Evolutionary conservation across 192 early-diverging fungal genomes (phyloP).

Genomic region (Cladochytrium replicatum): DNA sequence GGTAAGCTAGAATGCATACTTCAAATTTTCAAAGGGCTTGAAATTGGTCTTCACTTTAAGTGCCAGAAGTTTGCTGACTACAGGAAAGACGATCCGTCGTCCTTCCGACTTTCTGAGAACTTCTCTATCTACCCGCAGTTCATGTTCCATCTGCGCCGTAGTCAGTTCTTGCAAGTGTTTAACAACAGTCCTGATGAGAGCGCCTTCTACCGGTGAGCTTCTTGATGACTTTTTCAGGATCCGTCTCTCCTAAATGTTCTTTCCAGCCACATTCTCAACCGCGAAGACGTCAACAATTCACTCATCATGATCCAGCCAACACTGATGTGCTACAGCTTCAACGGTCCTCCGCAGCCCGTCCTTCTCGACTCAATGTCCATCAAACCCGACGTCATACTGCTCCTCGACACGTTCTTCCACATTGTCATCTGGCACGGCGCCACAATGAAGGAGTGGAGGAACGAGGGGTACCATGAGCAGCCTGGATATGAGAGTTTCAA

Average conservation of each 20-base stretch:
- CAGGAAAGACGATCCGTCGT: conserved; percentile 86
- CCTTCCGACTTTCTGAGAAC: conserved; percentile 81
- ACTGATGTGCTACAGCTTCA: conserved; percentile 84
- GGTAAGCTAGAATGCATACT: conserved; percentile 21
- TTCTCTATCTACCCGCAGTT: conserved; percentile 99
- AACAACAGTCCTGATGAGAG: conserved; percentile 99
- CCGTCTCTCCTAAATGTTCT: conserved; percentile 6
- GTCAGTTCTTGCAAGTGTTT: conserved; percentile 97
- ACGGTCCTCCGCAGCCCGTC: conserved; percentile 79
- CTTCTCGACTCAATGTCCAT: conserved; percentile 96
- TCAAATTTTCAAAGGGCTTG: background rate
- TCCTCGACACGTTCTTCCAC: conserved; percentile 99
- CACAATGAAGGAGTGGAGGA: conserved; percentile 93
- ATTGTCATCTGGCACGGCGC: conserved; percentile 98
- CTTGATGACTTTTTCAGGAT: background rate
- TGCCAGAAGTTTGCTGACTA: conserved; percentile 97
- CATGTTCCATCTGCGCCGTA: conserved; percentile 96
- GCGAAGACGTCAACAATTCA: conserved; percentile 93
- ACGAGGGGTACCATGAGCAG: conserved; percentile 91
- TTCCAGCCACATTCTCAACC: conserved; percentile 80
- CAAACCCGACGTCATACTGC: conserved; percentile 82
- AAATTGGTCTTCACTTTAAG: conserved; percentile 9
- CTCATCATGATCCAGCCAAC: conserved; percentile 99
- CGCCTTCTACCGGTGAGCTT: conserved; percentile 65
- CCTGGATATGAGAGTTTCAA: conserved; percentile 92